These are phyloP conservation scores for Penicillium arizonense DNA, from an alignment of 495 filamentous ascomycete species.

Conservation along the genomic window DNA sequence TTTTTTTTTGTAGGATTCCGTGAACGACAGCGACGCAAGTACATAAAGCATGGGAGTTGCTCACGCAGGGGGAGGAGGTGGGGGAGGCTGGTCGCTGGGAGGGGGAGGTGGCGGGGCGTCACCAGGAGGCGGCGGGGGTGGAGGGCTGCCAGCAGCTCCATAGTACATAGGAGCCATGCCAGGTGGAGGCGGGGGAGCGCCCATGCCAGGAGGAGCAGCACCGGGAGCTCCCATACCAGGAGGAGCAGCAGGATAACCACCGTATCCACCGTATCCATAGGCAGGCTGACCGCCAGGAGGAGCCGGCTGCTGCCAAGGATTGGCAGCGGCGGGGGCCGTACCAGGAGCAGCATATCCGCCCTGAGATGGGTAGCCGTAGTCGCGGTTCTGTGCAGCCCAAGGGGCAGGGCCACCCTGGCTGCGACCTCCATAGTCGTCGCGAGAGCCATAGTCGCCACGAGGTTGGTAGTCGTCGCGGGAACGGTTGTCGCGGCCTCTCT, in stretches of 20 bases:
- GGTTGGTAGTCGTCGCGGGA: conserved; percentile 51
- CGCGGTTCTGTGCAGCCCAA: conserved; percentile 42
- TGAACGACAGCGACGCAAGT: no score
- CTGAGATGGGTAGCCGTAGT: conserved; percentile 40
- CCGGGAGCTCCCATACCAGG: conserved; percentile 56
- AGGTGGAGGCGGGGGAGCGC: conserved; percentile 67
- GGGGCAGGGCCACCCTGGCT: conserved; percentile 41
- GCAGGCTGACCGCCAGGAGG: conserved; percentile 49
- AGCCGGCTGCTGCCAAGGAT: conserved; percentile 66
- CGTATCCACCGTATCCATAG: conserved; percentile 55
- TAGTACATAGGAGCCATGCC: conserved; percentile 67
- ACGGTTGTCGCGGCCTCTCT: conserved; percentile 57
- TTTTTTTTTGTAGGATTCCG: neutral
- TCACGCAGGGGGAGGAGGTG: conserved; percentile 58
- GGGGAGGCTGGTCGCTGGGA: conserved; percentile 70
- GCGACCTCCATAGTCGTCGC: conserved; percentile 11
- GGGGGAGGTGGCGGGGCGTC: conserved; percentile 65
- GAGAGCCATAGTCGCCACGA: conserved; percentile 23
- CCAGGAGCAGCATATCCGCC: conserved; percentile 29
- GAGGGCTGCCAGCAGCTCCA: conserved; percentile 50
- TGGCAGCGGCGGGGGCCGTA: conserved; percentile 35
- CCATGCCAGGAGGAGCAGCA: conserved; percentile 47
- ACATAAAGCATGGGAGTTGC: no score
- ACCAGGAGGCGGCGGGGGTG: conserved; percentile 49
- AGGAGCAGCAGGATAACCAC: conserved; percentile 38